Evolutionary conservation across 768 basidiomycete genomes (phyloP), one percentile per base, ranked within the genome.

Genomic region (Pleurotus eryngii): DNA sequence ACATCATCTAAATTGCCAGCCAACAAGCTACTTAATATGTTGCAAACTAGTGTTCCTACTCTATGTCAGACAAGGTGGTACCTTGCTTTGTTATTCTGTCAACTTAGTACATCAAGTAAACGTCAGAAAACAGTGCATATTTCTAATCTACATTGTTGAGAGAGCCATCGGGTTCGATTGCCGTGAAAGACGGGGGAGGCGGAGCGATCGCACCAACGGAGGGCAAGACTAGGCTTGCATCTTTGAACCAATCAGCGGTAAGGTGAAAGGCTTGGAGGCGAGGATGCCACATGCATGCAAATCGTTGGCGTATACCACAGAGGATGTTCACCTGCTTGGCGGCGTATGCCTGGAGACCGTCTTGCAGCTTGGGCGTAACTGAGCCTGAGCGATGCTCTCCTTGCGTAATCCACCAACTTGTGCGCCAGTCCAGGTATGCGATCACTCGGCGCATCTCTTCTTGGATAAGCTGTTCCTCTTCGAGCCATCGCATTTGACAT

Each of bases 401-500:
- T 38, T 59, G 54, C 24, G 30, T 15, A 14, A 12, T 12, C 57
- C 57, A 59, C 57, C 57, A 59, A n/a, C 22, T 26, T 26, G 57
- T 38, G 38, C 46, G 40, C 57, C 57, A 59, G 15, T 46, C 18
- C 3, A 59, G 40, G 40, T 53, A 59, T 17, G 15, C 14, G 8
- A 46, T 43, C 5, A 59, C 57, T 35, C 57, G 42, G 11, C 46
- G 40, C 57, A 59, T 59, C 51, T 59, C 57, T 30, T 59, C 57
- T 14, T 14, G 17, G 11, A 55, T 7, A 15, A 55, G 51, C 20
- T 17, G 11, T 12, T 54, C 54, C 15, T 59, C 57, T 35, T 59
- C 57, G 20, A 11, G 12, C 57, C 57, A 59, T 14, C 20, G 20
- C 20, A 20, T 20, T 20, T 20, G 20, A 20, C 20, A 2, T 20